Evolutionary conservation across 75 land plant genomes (phyloP).

Genomic region (Pseudotsuga menziesii): DNA sequence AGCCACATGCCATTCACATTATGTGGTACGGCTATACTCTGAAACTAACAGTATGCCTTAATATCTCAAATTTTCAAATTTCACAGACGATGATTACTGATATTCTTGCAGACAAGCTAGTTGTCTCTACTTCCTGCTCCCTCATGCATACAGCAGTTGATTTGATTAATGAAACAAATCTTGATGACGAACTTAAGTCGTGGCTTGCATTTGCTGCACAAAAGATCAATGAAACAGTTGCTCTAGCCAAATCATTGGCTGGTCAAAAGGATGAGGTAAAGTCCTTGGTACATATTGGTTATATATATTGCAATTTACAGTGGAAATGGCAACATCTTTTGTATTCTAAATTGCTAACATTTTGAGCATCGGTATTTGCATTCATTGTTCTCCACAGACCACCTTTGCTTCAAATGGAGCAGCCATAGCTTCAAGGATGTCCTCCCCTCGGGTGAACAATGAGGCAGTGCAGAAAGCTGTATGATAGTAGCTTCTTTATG

Average conservation of each 20-base stretch:
- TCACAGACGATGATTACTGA: background rate
- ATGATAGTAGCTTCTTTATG: background rate
- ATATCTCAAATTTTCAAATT: background rate
- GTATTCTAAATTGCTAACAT: too few species aligned
- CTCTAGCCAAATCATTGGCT: conserved; percentile 66
- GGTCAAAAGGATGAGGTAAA: conserved; percentile 73
- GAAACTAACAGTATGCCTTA: background rate
- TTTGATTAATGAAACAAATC: conserved; percentile 61
- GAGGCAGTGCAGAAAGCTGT: conserved; percentile 32
- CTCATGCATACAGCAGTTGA: conserved; percentile 81
- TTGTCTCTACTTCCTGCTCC: conserved; percentile 82
- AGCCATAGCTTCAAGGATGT: conserved; percentile 28
- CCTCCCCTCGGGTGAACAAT: conserved; percentile 34
- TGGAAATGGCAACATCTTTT: too few species aligned
- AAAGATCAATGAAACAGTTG: conserved; percentile 53
- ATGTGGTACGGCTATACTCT: background rate
- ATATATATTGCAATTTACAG: background rate
- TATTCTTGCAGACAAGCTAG: conserved; percentile 50
- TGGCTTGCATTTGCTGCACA: conserved; percentile 76
- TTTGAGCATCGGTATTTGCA: too few species aligned
- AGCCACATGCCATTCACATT: too few species aligned
- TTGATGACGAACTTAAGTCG: conserved; percentile 71
- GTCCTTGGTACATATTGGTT: background rate
- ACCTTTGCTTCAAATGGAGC: conserved; percentile 34
- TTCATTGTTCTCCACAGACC: conserved; percentile 21